phyloP scores from a whole-genome alignment of 306 rosid genomes.

The Hippophae rhamnoides region DNA sequence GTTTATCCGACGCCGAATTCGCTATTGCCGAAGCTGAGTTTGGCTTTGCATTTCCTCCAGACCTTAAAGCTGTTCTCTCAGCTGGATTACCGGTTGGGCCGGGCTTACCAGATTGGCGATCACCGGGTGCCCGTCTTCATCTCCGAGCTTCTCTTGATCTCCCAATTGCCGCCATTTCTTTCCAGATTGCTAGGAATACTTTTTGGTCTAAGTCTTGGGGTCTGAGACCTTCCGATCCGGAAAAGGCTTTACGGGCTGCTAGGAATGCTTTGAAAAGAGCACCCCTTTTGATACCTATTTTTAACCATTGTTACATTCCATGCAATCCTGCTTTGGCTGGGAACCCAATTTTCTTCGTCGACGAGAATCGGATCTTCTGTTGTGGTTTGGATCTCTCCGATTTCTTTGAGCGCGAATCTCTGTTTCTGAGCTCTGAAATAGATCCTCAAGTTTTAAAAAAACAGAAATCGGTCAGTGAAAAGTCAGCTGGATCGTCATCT shows the following conservation, averaged over 20 bases:
- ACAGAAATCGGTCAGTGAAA: slow-evolving; percentile 74
- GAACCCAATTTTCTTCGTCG: slow-evolving; percentile 83
- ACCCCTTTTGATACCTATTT: slow-evolving; percentile 82
- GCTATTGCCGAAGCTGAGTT: slow-evolving; percentile 95
- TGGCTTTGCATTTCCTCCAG: slow-evolving; percentile 82
- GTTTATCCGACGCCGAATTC: slow-evolving; percentile 74
- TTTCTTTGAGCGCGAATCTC: slow-evolving; percentile 76
- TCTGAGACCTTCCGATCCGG: slow-evolving; percentile 68
- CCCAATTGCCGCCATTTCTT: slow-evolving; percentile 91
- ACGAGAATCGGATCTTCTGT: slow-evolving; percentile 80
- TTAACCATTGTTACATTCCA: slow-evolving; percentile 96
- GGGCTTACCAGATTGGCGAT: slow-evolving; percentile 93
- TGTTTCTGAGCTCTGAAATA: slow-evolving; percentile 46
- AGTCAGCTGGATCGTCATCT: slow-evolving; percentile 53
- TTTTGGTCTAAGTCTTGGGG: slow-evolving; percentile 96
- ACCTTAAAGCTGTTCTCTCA: slow-evolving; percentile 78
- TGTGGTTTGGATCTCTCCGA: slow-evolving; percentile 89
- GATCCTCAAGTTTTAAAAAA: slow-evolving; percentile 47
- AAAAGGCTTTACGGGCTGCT: slow-evolving; percentile 66
- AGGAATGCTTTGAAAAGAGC: slow-evolving; percentile 82
- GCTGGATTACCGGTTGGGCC: slow-evolving; percentile 82
- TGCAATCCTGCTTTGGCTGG: slow-evolving; percentile 87
- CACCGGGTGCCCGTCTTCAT: slow-evolving; percentile 62
- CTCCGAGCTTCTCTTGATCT: slow-evolving; percentile 83
- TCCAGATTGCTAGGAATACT: slow-evolving; percentile 75